phyloP scores from a whole-genome alignment of 805 yeast species.

The Candida sanyiensis region DNA sequence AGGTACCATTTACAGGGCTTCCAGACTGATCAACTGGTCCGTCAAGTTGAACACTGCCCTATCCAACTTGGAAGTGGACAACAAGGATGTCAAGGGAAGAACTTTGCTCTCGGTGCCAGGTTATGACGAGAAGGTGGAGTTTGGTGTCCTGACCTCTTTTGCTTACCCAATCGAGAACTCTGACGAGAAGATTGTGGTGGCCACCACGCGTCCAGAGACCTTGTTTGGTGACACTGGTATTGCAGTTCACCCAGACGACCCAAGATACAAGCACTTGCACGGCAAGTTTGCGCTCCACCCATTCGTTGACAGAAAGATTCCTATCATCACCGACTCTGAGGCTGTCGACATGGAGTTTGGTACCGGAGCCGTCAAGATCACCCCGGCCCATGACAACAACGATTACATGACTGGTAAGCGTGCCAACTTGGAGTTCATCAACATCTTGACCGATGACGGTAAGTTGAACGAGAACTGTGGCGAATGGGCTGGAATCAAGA shows the following conservation, averaged over 20 bases:
- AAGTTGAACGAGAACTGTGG: conserved; percentile 88
- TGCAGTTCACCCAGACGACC: conserved; percentile 95
- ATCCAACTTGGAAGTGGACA: conserved; percentile 94
- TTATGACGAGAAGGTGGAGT: conserved; percentile 84
- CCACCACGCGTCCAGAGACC: conserved; percentile 99
- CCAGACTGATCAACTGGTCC: conserved; percentile 94
- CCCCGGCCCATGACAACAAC: conserved; percentile 97
- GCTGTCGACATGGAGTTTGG: conserved; percentile 99
- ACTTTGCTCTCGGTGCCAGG: conserved; percentile 82
- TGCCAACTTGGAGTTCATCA: conserved; percentile 79
- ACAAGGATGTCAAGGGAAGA: conserved; percentile 80
- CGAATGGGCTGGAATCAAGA: conserved; percentile 82
- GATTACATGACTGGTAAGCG: conserved; percentile 97
- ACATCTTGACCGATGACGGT: conserved; percentile 91
- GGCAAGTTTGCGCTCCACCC: conserved; percentile 92
- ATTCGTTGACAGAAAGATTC: conserved; percentile 75
- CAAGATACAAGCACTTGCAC: conserved; percentile 88
- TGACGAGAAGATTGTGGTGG: conserved; percentile 84
- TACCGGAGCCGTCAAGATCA: conserved; percentile 99
- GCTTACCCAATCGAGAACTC: conserved; percentile 84
- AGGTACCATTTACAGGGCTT: conserved; percentile 90
- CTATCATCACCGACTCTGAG: conserved; percentile 83
- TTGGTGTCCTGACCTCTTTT: conserved; percentile 95
- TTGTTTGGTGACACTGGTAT: conserved; percentile 96
- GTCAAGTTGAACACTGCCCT: conserved; percentile 91